Evolutionary conservation across 2,329 filamentous ascomycete genomes (phyloP).

Genomic region (Cladosporium oxysporum): DNA sequence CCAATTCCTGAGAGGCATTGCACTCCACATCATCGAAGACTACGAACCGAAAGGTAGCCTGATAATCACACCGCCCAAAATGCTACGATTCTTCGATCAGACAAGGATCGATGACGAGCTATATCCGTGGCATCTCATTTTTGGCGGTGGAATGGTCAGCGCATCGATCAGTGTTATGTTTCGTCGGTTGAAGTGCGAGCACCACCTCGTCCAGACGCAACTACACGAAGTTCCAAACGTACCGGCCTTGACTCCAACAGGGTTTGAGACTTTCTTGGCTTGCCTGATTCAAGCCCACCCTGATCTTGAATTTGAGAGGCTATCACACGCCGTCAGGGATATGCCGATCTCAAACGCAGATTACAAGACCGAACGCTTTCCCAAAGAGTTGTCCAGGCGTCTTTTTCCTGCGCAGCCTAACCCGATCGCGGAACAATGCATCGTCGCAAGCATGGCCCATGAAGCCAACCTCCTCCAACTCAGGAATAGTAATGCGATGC

Average conservation of each 20-base stretch:
- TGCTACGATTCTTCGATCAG: constrained; percentile 71
- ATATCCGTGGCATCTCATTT: constrained; percentile 62
- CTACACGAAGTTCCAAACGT: constrained; percentile 45
- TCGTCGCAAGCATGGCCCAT: constrained; percentile 52
- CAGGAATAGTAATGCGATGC: constrained; percentile 39
- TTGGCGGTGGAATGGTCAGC: constrained; percentile 45
- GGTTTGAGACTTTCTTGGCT: constrained; percentile 65
- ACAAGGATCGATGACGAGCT: constrained; percentile 65
- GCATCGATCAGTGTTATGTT: constrained; percentile 48
- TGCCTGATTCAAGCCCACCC: constrained; percentile 74
- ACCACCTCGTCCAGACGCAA: constrained; percentile 51
- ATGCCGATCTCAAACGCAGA: constrained; percentile 69
- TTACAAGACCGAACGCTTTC: constrained; percentile 70
- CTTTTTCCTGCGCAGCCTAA: constrained; percentile 67
- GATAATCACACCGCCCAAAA: constrained; percentile 74
- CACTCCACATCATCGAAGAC: constrained; percentile 71
- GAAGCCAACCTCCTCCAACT: constrained; percentile 48
- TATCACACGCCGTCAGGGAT: constrained; percentile 67
- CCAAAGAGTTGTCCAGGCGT: constrained; percentile 73
- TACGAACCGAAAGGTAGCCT: constrained; percentile 67
- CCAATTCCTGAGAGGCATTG: constrained; percentile 72
- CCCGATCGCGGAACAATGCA: constrained; percentile 57
- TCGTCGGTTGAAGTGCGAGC: constrained; percentile 49
- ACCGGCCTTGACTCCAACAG: constrained; percentile 49
- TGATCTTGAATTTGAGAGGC: constrained; percentile 69